phyloP scores from a whole-genome alignment of 768 basidiomycete genomes.

The Mrakia blollopis region DNA sequence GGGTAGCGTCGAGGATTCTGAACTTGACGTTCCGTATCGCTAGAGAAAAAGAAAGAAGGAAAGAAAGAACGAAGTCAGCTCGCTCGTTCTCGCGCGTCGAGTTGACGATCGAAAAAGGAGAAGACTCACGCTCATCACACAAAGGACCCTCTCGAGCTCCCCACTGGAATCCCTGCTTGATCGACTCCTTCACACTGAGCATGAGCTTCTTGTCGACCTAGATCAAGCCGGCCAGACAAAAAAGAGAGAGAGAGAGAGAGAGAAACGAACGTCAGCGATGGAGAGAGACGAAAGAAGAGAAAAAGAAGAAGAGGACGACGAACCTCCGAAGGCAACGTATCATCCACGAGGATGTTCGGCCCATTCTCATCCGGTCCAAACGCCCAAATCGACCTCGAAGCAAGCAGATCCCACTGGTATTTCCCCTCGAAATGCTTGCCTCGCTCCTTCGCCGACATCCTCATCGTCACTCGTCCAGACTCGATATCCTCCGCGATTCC shows the following conservation, averaged over 20 bases:
- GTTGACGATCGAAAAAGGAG: neutral
- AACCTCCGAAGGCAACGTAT: conserved; percentile 90
- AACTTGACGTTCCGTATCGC: conserved; percentile 99
- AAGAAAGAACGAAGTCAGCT: neutral
- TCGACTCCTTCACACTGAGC: conserved; percentile 81
- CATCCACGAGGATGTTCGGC: conserved; percentile 87
- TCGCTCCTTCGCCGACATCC: conserved; percentile 89
- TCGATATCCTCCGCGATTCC: conserved; percentile 97
- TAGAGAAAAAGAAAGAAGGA: conserved; percentile 42
- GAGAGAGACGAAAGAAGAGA: neutral
- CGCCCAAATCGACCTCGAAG: conserved; percentile 97
- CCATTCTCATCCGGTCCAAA: conserved; percentile 97
- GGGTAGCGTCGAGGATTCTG: conserved; percentile 82
- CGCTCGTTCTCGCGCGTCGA: neutral
- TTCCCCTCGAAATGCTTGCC: conserved; percentile 95
- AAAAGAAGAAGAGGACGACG: conserved; percentile 25
- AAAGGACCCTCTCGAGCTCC: conserved; percentile 94
- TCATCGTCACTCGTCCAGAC: conserved; percentile 83
- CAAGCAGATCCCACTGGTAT: conserved; percentile 96
- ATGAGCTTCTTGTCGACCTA: conserved; percentile 91
- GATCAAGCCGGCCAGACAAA: no score
- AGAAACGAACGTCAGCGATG: conserved; percentile 1
- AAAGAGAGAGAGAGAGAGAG: no score
- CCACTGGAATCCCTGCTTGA: conserved; percentile 99
- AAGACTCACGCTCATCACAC: conserved; percentile 90